phyloP scores from a whole-genome alignment of 2,329 filamentous ascomycete species.

The Madurella fahalii region DNA sequence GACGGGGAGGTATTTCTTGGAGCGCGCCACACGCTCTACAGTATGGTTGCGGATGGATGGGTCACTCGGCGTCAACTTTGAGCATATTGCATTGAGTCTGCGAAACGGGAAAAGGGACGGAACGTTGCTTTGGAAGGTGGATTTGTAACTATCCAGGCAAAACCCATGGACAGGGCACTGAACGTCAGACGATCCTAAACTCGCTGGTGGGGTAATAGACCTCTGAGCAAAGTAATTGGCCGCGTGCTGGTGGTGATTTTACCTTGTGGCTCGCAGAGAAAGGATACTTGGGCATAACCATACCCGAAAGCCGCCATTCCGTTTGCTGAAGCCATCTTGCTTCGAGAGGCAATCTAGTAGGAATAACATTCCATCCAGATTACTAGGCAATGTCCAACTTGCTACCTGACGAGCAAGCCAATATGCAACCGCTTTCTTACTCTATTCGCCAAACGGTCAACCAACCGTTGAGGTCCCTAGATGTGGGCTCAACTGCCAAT shows the following conservation, averaged over 20 bases:
- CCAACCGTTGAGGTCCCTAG: too few relatives aligned
- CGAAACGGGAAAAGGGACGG: slow-evolving; percentile 27
- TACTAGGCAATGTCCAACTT: too few relatives aligned
- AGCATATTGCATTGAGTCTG: slow-evolving; percentile 30
- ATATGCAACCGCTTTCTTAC: too few relatives aligned
- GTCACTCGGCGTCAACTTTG: slow-evolving; percentile 30
- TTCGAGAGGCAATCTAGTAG: too few relatives aligned
- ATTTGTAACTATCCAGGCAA: slow-evolving; percentile 22
- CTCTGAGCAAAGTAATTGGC: slow-evolving; percentile 15
- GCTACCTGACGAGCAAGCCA: too few relatives aligned
- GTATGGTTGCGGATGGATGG: slow-evolving; percentile 26
- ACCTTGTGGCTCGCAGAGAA: background rate
- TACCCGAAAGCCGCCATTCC: background rate
- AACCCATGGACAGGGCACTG: slow-evolving; percentile 20
- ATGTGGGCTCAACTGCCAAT: too few relatives aligned
- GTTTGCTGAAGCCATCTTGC: too few relatives aligned
- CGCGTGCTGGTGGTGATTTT: background rate
- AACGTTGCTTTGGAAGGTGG: slow-evolving; percentile 22
- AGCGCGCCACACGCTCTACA: slow-evolving; percentile 22
- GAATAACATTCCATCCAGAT: too few relatives aligned
- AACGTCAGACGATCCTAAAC: slow-evolving; percentile 23
- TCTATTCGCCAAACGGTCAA: too few relatives aligned
- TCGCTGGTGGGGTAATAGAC: slow-evolving; percentile 17
- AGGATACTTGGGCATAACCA: background rate
- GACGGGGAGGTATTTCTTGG: slow-evolving; percentile 18